These are phyloP conservation scores for Stellera chamaejasme DNA, from an alignment of 345 rosid species.

Conservation along the genomic window DNA sequence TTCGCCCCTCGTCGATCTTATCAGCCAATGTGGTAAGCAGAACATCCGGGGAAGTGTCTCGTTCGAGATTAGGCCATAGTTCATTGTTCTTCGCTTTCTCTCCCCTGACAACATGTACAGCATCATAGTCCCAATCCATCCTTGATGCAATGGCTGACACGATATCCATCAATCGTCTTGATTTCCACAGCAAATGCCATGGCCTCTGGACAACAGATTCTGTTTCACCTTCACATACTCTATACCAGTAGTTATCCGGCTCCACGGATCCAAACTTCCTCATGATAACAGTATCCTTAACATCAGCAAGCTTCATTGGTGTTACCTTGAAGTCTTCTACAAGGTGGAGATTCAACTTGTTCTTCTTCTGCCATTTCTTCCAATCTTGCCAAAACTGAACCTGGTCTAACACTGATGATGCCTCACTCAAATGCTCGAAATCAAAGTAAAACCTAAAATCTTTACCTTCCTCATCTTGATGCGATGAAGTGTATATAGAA, in stretches of 20 bases:
- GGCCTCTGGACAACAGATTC: slow-evolving; percentile 67
- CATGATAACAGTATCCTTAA: slow-evolving; percentile 59
- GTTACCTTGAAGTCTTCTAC: slow-evolving; percentile 63
- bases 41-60: slow-evolving; percentile 55
- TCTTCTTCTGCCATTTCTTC: slow-evolving; percentile 57
- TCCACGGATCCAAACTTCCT: slow-evolving; percentile 81
- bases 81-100: slow-evolving; percentile 66
- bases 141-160: slow-evolving; percentile 56
- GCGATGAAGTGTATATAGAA: slow-evolving; percentile 58
- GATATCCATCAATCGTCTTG: slow-evolving; percentile 79
- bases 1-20: slow-evolving; percentile 74
- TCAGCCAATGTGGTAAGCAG: slow-evolving; percentile 52
- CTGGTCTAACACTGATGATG: slow-evolving; percentile 76
- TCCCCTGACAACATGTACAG: slow-evolving; percentile 74
- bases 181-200: slow-evolving; percentile 83
- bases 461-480: slow-evolving; percentile 78
- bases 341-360: slow-evolving; percentile 37
- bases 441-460: slow-evolving; percentile 88
- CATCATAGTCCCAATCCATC: slow-evolving; percentile 83
- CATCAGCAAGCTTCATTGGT: slow-evolving; percentile 59
- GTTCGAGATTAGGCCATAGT: slow-evolving; percentile 75
- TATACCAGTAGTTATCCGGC: slow-evolving; percentile 88
- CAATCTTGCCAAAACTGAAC: slow-evolving; percentile 76
- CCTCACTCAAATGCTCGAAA: slow-evolving; percentile 78
- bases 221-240: slow-evolving; percentile 84